phyloP scores from a whole-genome alignment of 208 protist species.

The Crithidia acanthocephali region DNA sequence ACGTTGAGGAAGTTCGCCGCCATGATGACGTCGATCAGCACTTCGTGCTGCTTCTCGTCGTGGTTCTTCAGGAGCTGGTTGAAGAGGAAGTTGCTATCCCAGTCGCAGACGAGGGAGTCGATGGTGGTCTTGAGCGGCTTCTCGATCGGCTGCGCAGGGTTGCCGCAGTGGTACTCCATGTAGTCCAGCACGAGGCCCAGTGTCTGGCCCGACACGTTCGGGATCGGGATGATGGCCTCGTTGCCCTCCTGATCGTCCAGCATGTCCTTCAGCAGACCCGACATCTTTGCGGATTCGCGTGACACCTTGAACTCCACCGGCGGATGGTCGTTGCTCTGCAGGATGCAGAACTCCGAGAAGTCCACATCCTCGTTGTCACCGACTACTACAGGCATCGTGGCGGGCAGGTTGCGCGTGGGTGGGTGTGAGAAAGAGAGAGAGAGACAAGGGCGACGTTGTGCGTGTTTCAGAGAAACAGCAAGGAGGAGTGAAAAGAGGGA shows the following conservation, averaged over 20 bases:
- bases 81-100: constrained; percentile 90
- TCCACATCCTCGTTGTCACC: constrained; percentile 62
- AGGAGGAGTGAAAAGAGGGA: too few relatives aligned
- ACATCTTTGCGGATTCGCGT: constrained; percentile 88
- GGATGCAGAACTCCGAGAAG: constrained; percentile 85
- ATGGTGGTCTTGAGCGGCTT: constrained; percentile 90
- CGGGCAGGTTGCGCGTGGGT: too few relatives aligned
- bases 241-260: constrained; percentile 82
- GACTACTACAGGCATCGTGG: constrained; percentile 70
- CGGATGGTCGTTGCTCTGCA: constrained; percentile 89
- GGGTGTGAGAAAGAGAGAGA: too few relatives aligned
- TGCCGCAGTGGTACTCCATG: constrained; percentile 92
- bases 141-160: constrained; percentile 83
- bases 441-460: too few relatives aligned
- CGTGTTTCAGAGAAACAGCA: too few relatives aligned
- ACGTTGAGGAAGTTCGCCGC: constrained; percentile 96
- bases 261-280: constrained; percentile 91
- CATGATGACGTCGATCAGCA: constrained; percentile 94
- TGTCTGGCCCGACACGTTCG: constrained; percentile 90
- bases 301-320: constrained; percentile 85
- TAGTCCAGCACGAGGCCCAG: constrained; percentile 93
- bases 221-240: constrained; percentile 91
- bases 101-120: constrained; percentile 84
- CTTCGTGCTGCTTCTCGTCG: constrained; percentile 86
- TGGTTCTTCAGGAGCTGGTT: constrained; percentile 80